Evolutionary conservation across 164 flowering plant species (phyloP), one percentile per base, ranked within the genome.

Genomic region (Sedum album): DNA sequence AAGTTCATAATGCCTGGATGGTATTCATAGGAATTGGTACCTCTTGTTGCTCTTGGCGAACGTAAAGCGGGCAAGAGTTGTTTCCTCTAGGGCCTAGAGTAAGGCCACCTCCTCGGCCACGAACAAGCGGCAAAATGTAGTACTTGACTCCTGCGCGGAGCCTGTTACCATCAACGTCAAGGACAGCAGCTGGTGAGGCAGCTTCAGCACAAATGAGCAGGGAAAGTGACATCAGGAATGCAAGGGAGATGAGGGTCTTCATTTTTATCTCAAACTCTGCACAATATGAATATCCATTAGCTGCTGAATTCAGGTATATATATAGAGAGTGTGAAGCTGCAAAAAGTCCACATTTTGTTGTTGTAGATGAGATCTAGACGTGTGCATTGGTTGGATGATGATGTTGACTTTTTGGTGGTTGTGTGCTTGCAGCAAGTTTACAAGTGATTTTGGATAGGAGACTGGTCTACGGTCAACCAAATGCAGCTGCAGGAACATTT

Each of bases 51-150:
- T 77, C 81, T 68, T 82, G 85, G 65, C 71, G 77, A 5, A 84
- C 82, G 15, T 68, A 68, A 6, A 77, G 79, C 0, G 82, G 86
- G 75, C 87, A 82, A 17, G 77, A 66, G 1, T 21, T 23, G 60
- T 73, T 78, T 18, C 69, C 64, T 5, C 55, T 55, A 60, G 44
- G 2, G 65, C 73, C 72, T 9, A 83, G 65, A 0, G 82, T 76
- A 20, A 82, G 75, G 4, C 85, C 84, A 2, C 89, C 90, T 7
- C 86, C 86, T 18, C 73, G 42, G 4, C 86, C 83, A 0, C 80
- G 76, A 55, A 79, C 2, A 1, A 80, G 80, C 0, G 86, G 85
- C 42, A 83, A 46, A 53, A 85, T 79, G 74, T 80, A 77, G 75
- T 81, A 85, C 14, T 70, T 36, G 2, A 42, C 49, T 20, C 75